Percentiles rank a stretch among this genome's conserved stretches.
These are phyloP conservation scores for Tuber umbilicatum DNA, from an alignment of 495 filamentous ascomycete species.

Conservation along the genomic window DNA sequence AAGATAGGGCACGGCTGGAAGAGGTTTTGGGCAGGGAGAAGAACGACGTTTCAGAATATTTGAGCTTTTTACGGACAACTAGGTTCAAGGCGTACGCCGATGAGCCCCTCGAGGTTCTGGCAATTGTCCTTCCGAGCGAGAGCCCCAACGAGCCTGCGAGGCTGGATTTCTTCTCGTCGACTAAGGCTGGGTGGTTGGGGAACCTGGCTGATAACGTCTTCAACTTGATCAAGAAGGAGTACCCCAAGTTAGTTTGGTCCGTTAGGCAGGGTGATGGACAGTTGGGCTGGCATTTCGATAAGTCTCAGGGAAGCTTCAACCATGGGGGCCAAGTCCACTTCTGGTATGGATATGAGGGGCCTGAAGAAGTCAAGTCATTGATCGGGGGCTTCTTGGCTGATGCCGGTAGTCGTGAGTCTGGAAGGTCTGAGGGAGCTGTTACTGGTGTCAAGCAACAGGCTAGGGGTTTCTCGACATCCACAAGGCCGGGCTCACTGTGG, in stretches of 20 bases:
- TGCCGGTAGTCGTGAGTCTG: slow-evolving; percentile 54
- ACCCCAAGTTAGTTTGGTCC: slow-evolving; percentile 89
- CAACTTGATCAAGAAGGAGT: slow-evolving; percentile 83
- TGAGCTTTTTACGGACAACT: slow-evolving; percentile 23
- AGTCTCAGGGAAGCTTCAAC: slow-evolving; percentile 85
- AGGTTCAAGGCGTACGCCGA: slow-evolving; percentile 89
- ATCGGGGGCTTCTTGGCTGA: slow-evolving; percentile 81
- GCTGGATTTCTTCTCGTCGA: slow-evolving; percentile 88
- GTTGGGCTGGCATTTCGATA: slow-evolving; percentile 97
- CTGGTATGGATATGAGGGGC: slow-evolving; percentile 86
- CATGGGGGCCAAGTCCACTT: slow-evolving; percentile 82
- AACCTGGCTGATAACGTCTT: slow-evolving; percentile 99
- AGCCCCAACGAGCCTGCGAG: slow-evolving; percentile 56
- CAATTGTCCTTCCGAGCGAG: slow-evolving; percentile 74
- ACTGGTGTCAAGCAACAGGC: slow-evolving; percentile 53
- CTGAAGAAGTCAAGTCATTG: slow-evolving; percentile 76
- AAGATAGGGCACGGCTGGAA: slow-evolving; percentile 69
- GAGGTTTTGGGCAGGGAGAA: slow-evolving; percentile 71
- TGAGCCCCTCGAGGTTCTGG: slow-evolving; percentile 91
- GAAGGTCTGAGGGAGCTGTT: slow-evolving; percentile 47
- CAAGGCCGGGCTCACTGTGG: slow-evolving; percentile 39
- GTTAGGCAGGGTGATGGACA: slow-evolving; percentile 96
- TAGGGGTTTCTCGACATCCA: slow-evolving; percentile 58
- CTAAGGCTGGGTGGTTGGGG: slow-evolving; percentile 88
- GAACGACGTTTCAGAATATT: slow-evolving; percentile 29